These are phyloP conservation scores for Leucocoprinus leucothites DNA, from an alignment of 768 basidiomycete genomes.

Conservation along the genomic window DNA sequence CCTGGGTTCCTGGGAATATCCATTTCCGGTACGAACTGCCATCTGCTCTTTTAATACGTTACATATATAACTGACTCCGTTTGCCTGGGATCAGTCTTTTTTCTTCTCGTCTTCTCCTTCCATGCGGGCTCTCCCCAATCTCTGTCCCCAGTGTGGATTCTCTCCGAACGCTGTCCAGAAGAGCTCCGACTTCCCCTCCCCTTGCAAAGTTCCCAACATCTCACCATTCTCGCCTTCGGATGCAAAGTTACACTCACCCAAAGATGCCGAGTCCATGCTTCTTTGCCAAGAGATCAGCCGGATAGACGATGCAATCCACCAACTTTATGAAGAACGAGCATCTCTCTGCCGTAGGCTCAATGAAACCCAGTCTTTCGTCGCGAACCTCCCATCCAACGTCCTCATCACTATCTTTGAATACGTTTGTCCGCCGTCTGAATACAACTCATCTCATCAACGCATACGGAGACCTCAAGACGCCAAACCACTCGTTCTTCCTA, in stretches of 20 bases:
- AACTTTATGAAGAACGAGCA: slow-evolving; percentile 1
- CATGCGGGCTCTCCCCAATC: background rate
- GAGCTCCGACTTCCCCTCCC: background rate
- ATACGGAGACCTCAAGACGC: background rate
- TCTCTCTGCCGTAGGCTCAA: slow-evolving; percentile 4
- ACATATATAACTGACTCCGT: background rate
- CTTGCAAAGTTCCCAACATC: background rate
- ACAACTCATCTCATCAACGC: slow-evolving; percentile 7
- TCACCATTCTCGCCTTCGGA: background rate
- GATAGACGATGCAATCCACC: slow-evolving; percentile 1
- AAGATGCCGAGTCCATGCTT: background rate
- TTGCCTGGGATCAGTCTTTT: background rate
- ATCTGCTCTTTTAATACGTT: too few species aligned
- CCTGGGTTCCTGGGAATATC: background rate
- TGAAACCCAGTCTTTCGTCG: background rate
- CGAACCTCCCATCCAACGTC: slow-evolving; percentile 5
- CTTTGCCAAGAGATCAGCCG: slow-evolving; percentile 1
- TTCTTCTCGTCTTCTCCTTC: background rate
- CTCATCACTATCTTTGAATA: slow-evolving; percentile 2
- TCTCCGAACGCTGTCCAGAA: background rate
- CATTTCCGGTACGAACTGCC: too few species aligned
- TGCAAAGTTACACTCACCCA: background rate
- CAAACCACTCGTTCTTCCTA: slow-evolving; percentile 1
- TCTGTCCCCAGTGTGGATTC: slow-evolving; percentile 1
- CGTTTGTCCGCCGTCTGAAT: slow-evolving; percentile 11